Conservation (phyloP, 495 filamentous ascomycete genomes). For the Hyaloscypha hepaticicola region DNA sequence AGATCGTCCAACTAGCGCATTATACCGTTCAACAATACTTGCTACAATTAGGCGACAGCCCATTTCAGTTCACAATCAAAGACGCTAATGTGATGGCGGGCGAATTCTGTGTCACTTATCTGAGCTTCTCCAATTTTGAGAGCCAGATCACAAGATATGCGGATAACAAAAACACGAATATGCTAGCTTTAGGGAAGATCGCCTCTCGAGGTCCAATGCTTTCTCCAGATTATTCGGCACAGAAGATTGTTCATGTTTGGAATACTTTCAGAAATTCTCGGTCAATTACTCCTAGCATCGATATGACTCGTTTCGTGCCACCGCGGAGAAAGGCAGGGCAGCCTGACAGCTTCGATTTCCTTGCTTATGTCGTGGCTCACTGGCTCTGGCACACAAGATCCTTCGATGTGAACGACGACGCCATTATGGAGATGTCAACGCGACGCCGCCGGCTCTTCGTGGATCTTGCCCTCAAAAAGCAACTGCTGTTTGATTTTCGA, state of each 20-base stretch:
- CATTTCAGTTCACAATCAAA: slow-evolving; percentile 19
- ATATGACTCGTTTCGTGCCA: not conserved
- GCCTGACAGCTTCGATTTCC: not conserved
- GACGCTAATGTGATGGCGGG: slow-evolving; percentile 27
- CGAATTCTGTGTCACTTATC: slow-evolving; percentile 39
- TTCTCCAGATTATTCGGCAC: not conserved
- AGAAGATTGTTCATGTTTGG: not conserved
- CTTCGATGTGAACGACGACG: not conserved
- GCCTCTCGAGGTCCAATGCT: not conserved
- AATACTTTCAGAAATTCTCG: not conserved
- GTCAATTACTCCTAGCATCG: not conserved
- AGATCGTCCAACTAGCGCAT: slow-evolving; percentile 38
- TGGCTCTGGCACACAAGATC: slow-evolving; percentile 15
- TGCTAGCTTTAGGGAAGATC: slow-evolving; percentile 8
- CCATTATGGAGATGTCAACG: not conserved
- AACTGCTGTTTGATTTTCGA: slow-evolving; percentile 9
- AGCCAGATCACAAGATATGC: slow-evolving; percentile 11
- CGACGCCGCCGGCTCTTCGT: not conserved
- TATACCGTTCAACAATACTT: slow-evolving; percentile 36
- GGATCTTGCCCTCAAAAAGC: not conserved
- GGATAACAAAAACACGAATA: not conserved
- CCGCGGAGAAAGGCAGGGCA: not conserved
- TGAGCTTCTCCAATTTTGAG: slow-evolving; percentile 39
- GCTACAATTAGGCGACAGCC: not conserved
- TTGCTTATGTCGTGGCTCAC: slow-evolving; percentile 1